Evolutionary conservation across 192 early-diverging fungal species (phyloP).

Genomic region (Coemansia sp.): DNA sequence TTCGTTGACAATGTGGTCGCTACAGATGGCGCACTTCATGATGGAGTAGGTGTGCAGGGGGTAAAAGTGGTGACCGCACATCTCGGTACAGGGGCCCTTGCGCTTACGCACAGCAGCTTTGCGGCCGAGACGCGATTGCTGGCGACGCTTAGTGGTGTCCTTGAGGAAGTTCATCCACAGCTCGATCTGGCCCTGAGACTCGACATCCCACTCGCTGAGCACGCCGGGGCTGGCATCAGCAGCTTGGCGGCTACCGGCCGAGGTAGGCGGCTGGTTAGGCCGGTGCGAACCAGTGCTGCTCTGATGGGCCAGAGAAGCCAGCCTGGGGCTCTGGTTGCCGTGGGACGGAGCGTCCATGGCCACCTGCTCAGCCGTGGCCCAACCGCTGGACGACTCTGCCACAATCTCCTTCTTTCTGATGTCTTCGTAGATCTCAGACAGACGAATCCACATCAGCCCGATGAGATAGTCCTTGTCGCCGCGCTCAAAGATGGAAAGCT

Average conservation of each 20-base stretch:
- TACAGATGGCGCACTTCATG: conserved; percentile 96
- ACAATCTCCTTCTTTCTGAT: conserved; percentile 68
- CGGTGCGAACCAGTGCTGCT: conserved; percentile 9
- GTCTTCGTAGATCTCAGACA: conserved; percentile 90
- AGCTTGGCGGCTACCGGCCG: not conserved
- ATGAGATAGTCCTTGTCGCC: conserved; percentile 69
- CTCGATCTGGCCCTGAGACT: conserved; percentile 87
- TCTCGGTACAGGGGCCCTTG: conserved; percentile 79
- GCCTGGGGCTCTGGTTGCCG: conserved; percentile 14
- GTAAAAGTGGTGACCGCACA: conserved; percentile 94
- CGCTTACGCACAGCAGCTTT: conserved; percentile 73
- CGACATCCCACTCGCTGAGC: conserved; percentile 70
- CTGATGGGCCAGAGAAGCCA: conserved; percentile 12
- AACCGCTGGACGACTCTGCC: conserved; percentile 57
- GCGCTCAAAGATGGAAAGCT: conserved; percentile 88
- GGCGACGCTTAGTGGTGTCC: conserved; percentile 43
- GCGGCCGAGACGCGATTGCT: conserved; percentile 63
- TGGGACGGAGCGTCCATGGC: conserved; percentile 10
- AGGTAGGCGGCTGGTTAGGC: not conserved
- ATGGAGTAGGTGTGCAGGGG: conserved; percentile 90
- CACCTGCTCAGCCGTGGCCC: conserved; percentile 52
- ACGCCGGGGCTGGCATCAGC: conserved; percentile 32
- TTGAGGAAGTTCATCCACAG: conserved; percentile 84
- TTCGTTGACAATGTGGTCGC: conserved; percentile 88
- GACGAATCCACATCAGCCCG: conserved; percentile 89